phyloP scores from a whole-genome alignment of 2,329 filamentous ascomycete species.

The Aspergillus novofumigatus region DNA sequence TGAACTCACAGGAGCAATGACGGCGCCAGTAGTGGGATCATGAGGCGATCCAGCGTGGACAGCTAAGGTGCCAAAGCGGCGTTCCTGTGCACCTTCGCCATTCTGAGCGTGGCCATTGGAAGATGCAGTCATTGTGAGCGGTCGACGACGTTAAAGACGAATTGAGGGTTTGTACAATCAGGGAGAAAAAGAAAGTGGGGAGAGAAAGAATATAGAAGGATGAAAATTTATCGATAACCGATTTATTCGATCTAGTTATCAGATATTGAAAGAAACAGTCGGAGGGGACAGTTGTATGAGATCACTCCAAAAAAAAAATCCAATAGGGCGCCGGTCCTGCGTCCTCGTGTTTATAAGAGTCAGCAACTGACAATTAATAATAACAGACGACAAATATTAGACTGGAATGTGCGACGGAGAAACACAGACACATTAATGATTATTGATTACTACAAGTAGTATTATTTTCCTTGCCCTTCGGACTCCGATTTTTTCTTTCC shows the following conservation, averaged over 20 bases:
- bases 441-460: not conserved
- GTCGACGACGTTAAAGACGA: not conserved
- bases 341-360: not conserved
- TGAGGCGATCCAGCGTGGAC: slow-evolving; percentile 91
- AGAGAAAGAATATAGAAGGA: slow-evolving; percentile 6
- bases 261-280: not conserved
- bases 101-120: slow-evolving; percentile 19
- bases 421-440: not conserved
- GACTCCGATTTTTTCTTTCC: not conserved
- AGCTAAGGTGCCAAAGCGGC: slow-evolving; percentile 85
- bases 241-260: too few relatives aligned
- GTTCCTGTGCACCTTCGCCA: slow-evolving; percentile 62
- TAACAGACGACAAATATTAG: not conserved
- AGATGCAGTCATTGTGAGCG: slow-evolving; percentile 18
- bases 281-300: not conserved
- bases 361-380: not conserved
- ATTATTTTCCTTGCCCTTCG: not conserved
- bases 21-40: slow-evolving; percentile 86
- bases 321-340: not conserved
- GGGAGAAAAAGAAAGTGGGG: not conserved
- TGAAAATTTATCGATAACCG: not conserved
- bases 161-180: not conserved
- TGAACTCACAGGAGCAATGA: slow-evolving; percentile 71
- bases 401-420: not conserved
- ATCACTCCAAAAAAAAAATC: not conserved